Percentiles rank a stretch among this genome's conserved stretches.
Conservation (phyloP, 805 yeast species). For the Pichia exigua region DNA sequence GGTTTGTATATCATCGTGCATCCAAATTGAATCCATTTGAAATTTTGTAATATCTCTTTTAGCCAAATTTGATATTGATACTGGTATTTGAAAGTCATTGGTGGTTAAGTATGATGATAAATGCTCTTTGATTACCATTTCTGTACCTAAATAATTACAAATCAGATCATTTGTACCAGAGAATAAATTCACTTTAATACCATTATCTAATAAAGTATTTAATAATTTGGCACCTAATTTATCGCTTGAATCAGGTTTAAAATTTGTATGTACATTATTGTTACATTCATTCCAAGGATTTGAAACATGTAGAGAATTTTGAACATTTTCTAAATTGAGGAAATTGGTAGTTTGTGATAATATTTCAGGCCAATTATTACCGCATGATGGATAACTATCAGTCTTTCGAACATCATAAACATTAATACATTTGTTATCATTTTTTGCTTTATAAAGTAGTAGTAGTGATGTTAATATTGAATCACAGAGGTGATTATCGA, state of each 20-base stretch:
- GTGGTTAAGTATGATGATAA: constrained; percentile 5
- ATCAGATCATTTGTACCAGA: constrained; percentile 86
- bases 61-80: neutral
- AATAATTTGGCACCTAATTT: constrained; percentile 51
- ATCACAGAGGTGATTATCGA: constrained; percentile 30
- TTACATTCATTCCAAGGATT: constrained; percentile 74
- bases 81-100: neutral
- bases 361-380: constrained; percentile 84
- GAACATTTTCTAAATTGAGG: constrained; percentile 39
- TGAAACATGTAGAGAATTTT: constrained; percentile 40
- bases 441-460: constrained; percentile 10
- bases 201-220: constrained; percentile 51
- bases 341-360: constrained; percentile 43
- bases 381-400: constrained; percentile 81
- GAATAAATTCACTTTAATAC: constrained; percentile 59
- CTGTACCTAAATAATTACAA: constrained; percentile 77
- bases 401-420: constrained; percentile 70
- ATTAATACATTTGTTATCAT: constrained; percentile 52
- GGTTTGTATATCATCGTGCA: constrained; percentile 31
- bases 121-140: constrained; percentile 52
- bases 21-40: constrained; percentile 32
- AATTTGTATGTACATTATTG: constrained; percentile 41
- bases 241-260: constrained; percentile 35
- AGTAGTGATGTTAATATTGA: constrained; percentile 35
- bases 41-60: constrained; percentile 7